These are phyloP conservation scores for Aspergillus texensis DNA, from an alignment of 2,329 filamentous ascomycete genomes.

Conservation along the genomic window DNA sequence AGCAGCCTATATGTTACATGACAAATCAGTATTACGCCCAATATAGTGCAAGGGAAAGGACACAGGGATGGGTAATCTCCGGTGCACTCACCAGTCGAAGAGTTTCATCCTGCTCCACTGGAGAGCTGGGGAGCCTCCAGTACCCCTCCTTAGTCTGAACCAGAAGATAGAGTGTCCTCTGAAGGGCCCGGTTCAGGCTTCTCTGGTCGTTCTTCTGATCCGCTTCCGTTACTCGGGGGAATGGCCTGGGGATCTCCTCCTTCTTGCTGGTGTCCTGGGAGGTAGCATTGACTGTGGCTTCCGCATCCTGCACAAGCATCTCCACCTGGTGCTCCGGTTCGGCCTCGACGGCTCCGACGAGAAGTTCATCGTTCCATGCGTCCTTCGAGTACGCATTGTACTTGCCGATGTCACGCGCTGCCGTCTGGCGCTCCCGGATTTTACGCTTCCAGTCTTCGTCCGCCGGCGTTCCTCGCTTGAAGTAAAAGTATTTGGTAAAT, in stretches of 20 bases:
- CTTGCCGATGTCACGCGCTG: constrained; percentile 80
- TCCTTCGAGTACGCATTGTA: constrained; percentile 75
- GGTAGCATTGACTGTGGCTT: constrained; percentile 49
- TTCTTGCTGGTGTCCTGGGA: constrained; percentile 53
- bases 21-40: constrained; percentile 6
- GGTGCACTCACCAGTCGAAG: constrained; percentile 72
- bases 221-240: constrained; percentile 73
- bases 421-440: constrained; percentile 72
- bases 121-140: constrained; percentile 82
- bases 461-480: constrained; percentile 82
- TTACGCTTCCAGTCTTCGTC: constrained; percentile 91
- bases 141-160: constrained; percentile 69
- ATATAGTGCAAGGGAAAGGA: neutral
- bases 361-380: constrained; percentile 90
- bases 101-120: constrained; percentile 70
- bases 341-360: constrained; percentile 71
- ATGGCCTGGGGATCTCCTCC: constrained; percentile 70
- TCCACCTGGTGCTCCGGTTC: constrained; percentile 67
- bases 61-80: neutral
- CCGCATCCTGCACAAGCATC: constrained; percentile 73
- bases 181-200: constrained; percentile 77
- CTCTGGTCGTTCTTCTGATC: constrained; percentile 73
- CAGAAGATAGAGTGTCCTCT: constrained; percentile 83
- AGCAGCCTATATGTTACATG: constrained; percentile 66
- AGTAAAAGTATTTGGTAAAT: constrained; percentile 91